Evolutionary conservation across 2,329 filamentous ascomycete genomes (phyloP).

Genomic region (Fusarium virguliforme): DNA sequence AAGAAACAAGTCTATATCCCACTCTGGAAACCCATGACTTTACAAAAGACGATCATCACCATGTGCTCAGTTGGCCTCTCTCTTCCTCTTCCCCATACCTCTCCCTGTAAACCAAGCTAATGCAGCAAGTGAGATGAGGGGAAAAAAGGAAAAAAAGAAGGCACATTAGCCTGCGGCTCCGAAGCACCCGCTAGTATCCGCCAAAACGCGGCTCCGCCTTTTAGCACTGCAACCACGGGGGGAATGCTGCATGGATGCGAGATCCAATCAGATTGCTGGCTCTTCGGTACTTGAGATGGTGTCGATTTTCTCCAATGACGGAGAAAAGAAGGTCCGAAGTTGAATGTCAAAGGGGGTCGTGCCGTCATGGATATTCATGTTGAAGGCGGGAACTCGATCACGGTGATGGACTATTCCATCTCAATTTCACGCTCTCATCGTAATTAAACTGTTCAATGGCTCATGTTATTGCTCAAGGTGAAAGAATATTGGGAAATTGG

Average conservation of each 20-base stretch:
- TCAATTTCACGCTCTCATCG: slow-evolving; percentile 22
- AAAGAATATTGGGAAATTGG: slow-evolving; percentile 9
- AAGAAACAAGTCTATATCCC: not conserved
- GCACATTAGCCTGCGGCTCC: slow-evolving; percentile 46
- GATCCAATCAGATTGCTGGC: slow-evolving; percentile 15
- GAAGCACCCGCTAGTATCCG: slow-evolving; percentile 39
- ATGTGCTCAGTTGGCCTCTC: not conserved
- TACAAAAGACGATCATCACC: not conserved
- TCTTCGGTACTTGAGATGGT: slow-evolving; percentile 11
- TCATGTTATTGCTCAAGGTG: not conserved
- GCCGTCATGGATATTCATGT: slow-evolving; percentile 37
- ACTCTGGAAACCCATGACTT: not conserved
- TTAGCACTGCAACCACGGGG: slow-evolving; percentile 28
- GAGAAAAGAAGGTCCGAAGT: slow-evolving; percentile 26
- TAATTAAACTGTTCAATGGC: slow-evolving; percentile 8
- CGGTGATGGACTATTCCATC: slow-evolving; percentile 26
- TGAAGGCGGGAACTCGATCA: slow-evolving; percentile 19
- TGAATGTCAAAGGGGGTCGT: slow-evolving; percentile 6
- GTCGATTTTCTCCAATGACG: slow-evolving; percentile 6
- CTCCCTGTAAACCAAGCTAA: slow-evolving; percentile 16
- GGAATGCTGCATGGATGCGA: not conserved
- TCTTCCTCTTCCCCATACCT: slow-evolving; percentile 32
- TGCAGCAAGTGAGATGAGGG: slow-evolving; percentile 39
- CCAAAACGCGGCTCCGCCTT: slow-evolving; percentile 51
- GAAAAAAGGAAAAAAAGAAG: slow-evolving; percentile 17